These are phyloP conservation scores for Patellifolia procumbens DNA, from an alignment of 179 eudicot genomes.

Conservation along the genomic window DNA sequence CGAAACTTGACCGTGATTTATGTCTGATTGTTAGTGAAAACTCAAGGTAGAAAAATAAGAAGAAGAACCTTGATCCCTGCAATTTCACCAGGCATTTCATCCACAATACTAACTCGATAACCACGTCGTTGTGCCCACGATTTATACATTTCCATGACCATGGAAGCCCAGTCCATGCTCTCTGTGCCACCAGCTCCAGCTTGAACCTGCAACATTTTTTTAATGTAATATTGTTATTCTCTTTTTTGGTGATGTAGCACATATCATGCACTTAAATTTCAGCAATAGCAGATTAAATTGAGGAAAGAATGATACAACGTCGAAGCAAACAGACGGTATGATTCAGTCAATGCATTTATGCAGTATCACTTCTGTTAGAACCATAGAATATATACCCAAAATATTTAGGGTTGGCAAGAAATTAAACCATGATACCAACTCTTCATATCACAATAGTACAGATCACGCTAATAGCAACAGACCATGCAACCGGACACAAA, in stretches of 20 bases:
- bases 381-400: not conserved
- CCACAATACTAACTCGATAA: conserved; percentile 75
- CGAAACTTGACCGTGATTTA: not conserved
- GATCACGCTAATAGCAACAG: not conserved
- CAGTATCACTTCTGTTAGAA: not conserved
- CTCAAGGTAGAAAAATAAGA: conserved; percentile 16
- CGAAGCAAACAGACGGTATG: not conserved
- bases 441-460: not conserved
- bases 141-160: conserved; percentile 95
- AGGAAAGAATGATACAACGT: not conserved
- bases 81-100: conserved; percentile 94
- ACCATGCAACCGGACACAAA: not conserved
- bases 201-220: conserved; percentile 63
- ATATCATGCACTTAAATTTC: not conserved
- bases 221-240: not conserved
- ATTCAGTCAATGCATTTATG: not conserved
- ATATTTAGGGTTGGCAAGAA: not conserved
- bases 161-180: conserved; percentile 98
- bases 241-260: not conserved
- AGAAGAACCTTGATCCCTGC: conserved; percentile 91
- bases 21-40: not conserved
- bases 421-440: not conserved
- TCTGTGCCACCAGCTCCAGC: conserved; percentile 99
- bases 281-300: not conserved
- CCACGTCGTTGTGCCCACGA: conserved; percentile 87